Evolutionary conservation across 164 flowering plant species (phyloP).

Genomic region (Aristolochia contorta): DNA sequence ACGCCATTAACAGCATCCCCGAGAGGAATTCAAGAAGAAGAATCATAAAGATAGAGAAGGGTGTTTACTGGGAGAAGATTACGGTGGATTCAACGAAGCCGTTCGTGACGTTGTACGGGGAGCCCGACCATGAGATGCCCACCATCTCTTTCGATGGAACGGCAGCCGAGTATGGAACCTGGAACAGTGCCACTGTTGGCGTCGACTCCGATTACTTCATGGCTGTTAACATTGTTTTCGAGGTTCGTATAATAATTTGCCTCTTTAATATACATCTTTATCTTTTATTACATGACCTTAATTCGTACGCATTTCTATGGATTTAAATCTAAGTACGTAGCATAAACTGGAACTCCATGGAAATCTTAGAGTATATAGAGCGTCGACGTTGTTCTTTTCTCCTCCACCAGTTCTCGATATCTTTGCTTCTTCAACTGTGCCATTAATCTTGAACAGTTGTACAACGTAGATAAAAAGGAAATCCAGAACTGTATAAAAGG

Average conservation of each 20-base stretch:
- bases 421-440: too few species aligned
- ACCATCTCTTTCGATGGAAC: conserved; percentile 27
- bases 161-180: conserved; percentile 33
- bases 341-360: too few species aligned
- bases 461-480: too few species aligned
- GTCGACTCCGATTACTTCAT: conserved; percentile 39
- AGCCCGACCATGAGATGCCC: conserved; percentile 21
- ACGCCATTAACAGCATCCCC: conserved; percentile 45
- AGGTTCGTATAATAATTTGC: conserved; percentile 16
- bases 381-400: too few species aligned
- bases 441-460: too few species aligned
- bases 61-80: conserved; percentile 47
- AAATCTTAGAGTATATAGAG: too few species aligned
- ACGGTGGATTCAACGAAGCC: conserved; percentile 27
- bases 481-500: too few species aligned
- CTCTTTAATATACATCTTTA: background rate
- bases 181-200: conserved; percentile 41
- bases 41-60: conserved; percentile 33
- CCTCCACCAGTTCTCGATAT: too few species aligned
- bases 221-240: conserved; percentile 39
- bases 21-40: conserved; percentile 25
- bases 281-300: background rate
- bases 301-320: background rate
- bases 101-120: conserved; percentile 44
- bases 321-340: background rate